These are phyloP conservation scores for Royoungia palumana DNA, from an alignment of 768 basidiomycete species.

Conservation along the genomic window DNA sequence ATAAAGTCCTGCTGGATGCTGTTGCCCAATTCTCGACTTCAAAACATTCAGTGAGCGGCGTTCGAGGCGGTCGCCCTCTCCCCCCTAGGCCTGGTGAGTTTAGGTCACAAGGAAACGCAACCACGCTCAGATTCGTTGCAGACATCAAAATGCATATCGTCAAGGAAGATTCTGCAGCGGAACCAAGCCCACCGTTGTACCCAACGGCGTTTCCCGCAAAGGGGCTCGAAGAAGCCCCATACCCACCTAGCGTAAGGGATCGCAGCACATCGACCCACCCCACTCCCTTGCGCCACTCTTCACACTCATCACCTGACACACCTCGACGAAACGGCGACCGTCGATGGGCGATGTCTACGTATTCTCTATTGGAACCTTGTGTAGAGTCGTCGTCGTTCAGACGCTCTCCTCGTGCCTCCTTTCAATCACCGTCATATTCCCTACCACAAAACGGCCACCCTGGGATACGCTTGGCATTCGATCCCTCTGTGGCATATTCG, in stretches of 20 bases:
- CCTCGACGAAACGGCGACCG: constrained; percentile 10
- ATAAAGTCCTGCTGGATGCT: constrained; percentile 3
- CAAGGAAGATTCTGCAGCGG: constrained; percentile 1
- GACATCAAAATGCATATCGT: constrained; percentile 5
- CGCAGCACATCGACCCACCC: constrained; percentile 18
- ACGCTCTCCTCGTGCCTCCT: constrained; percentile 16
- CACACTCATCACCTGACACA: constrained; percentile 21
- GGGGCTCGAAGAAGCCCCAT: constrained; percentile 35
- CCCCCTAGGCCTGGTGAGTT: constrained; percentile 20
- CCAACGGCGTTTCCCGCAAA: constrained; percentile 35
- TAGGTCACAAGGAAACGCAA: background rate
- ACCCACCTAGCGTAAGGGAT: constrained; percentile 25
- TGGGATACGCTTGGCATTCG: constrained; percentile 33
- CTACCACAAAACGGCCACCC: constrained; percentile 3
- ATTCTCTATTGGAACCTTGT: constrained; percentile 2
- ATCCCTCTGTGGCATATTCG: constrained; percentile 49
- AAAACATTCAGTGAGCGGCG: background rate
- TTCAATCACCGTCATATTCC: constrained; percentile 1
- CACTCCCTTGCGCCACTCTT: constrained; percentile 22
- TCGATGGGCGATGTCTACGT: constrained; percentile 5
- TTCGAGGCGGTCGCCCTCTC: constrained; percentile 24
- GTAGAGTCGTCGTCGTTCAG: constrained; percentile 19
- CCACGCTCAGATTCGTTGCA: background rate
- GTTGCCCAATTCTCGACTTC: background rate
- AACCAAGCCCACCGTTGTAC: constrained; percentile 16